These are phyloP conservation scores for Mikania micrantha DNA, from an alignment of 129 eudicot species.

Conservation along the genomic window DNA sequence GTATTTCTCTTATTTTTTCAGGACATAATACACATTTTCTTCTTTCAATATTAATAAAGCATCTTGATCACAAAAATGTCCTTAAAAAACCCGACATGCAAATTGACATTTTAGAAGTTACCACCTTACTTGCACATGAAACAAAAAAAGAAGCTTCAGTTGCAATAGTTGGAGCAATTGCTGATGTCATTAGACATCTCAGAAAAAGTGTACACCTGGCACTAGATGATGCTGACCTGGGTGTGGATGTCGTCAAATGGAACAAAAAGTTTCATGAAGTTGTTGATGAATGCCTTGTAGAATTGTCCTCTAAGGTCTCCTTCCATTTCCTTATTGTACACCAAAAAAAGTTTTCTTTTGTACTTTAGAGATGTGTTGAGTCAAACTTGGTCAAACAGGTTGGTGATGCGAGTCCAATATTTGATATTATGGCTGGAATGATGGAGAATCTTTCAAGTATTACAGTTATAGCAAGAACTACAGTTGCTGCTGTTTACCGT, in stretches of 20 bases:
- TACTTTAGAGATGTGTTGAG: not conserved
- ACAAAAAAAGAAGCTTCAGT: conserved; percentile 66
- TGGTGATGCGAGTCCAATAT: conserved; percentile 88
- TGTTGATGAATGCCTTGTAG: conserved; percentile 79
- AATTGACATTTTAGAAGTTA: conserved; percentile 62
- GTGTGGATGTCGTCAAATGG: conserved; percentile 48
- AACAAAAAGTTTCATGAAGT: conserved; percentile 65
- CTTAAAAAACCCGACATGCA: conserved; percentile 88
- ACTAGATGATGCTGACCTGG: conserved; percentile 65
- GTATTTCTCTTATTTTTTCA: conserved; percentile 25
- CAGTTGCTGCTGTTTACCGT: conserved; percentile 76
- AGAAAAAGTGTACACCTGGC: conserved; percentile 72
- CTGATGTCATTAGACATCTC: conserved; percentile 81
- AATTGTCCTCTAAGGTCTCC: conserved; percentile 64
- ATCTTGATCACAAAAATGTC: conserved; percentile 91
- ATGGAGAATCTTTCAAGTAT: conserved; percentile 67
- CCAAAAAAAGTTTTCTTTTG: not conserved
- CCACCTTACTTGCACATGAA: conserved; percentile 58
- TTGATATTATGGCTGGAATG: conserved; percentile 93
- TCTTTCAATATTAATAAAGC: conserved; percentile 76
- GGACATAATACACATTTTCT: conserved; percentile 86
- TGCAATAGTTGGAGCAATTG: conserved; percentile 70
- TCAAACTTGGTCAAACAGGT: conserved; percentile 51
- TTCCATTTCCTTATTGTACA: conserved; percentile 10
- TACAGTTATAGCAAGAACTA: conserved; percentile 65